Evolutionary conservation across 208 protist genomes (phyloP).

Genomic region (Acanthamoeba healyi): DNA sequence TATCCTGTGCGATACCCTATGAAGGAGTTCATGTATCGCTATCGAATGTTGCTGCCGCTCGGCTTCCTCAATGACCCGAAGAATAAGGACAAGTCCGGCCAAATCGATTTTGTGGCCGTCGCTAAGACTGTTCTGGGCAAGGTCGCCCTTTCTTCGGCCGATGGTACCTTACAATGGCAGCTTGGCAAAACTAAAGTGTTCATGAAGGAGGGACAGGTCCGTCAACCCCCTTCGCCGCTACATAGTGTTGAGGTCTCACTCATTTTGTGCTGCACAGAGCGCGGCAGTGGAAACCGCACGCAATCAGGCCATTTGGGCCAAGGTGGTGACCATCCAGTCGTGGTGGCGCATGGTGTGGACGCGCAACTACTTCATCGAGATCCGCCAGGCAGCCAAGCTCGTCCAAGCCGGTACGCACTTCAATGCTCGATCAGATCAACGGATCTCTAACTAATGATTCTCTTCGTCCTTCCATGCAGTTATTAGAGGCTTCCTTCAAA

Average conservation of each 20-base stretch:
- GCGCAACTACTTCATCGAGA: slow-evolving; percentile 29
- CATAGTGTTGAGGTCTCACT: neutral
- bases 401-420: neutral
- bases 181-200: slow-evolving; percentile 47
- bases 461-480: neutral
- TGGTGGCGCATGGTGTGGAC: slow-evolving; percentile 39
- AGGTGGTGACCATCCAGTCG: slow-evolving; percentile 21
- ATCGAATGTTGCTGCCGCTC: neutral
- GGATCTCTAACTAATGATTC: neutral
- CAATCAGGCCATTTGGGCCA: neutral
- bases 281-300: neutral
- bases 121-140: neutral
- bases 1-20: slow-evolving; percentile 15
- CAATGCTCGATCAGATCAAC: neutral
- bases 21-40: slow-evolving; percentile 50
- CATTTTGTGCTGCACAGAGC: neutral
- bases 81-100: slow-evolving; percentile 22
- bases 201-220: slow-evolving; percentile 1
- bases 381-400: neutral
- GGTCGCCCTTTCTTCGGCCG: neutral
- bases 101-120: neutral
- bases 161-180: neutral
- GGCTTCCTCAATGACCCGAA: neutral
- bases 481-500: neutral
- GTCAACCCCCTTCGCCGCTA: neutral